These are phyloP conservation scores for Prunus campanulata DNA, from an alignment of 306 rosid species.

Conservation along the genomic window DNA sequence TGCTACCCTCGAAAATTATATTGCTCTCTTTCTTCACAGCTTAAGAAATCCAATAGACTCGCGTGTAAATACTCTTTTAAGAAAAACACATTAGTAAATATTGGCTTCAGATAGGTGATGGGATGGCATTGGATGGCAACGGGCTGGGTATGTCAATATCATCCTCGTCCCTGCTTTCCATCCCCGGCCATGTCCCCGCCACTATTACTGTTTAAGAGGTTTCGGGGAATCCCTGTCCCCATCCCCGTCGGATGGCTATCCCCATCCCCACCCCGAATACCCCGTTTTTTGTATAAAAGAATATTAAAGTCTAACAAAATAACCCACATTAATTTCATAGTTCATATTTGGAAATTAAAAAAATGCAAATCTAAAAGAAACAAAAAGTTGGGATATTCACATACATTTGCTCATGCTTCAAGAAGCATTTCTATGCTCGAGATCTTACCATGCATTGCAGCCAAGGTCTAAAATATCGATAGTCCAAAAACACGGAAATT, in stretches of 20 bases:
- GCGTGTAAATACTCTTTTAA: neutral
- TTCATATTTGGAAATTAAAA: neutral
- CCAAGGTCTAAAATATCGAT: too few relatives aligned
- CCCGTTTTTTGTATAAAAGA: neutral
- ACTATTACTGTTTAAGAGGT: rapidly evolving
- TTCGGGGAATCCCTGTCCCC: rapidly evolving
- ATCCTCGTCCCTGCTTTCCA: rapidly evolving
- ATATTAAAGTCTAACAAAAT: conserved; percentile 66
- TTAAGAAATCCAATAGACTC: neutral
- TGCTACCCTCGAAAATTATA: neutral
- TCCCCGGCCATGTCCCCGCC: rapidly evolving
- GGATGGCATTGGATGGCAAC: too few relatives aligned
- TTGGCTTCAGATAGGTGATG: too few relatives aligned
- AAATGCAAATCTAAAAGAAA: conserved; percentile 6
- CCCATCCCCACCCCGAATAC: too few relatives aligned
- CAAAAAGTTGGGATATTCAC: conserved; percentile 13
- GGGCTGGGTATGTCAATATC: rapidly evolving
- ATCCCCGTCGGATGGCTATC: too few relatives aligned
- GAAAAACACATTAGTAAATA: too few relatives aligned
- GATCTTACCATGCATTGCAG: conserved; percentile 88
- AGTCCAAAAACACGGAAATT: too few relatives aligned
- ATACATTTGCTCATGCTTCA: conserved; percentile 84
- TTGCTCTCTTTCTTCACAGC: neutral
- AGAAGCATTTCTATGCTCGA: conserved; percentile 68
- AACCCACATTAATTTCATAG: conserved; percentile 8